Evolutionary conservation across 495 filamentous ascomycete species (phyloP).

Genomic region (Penicilliopsis zonata): DNA sequence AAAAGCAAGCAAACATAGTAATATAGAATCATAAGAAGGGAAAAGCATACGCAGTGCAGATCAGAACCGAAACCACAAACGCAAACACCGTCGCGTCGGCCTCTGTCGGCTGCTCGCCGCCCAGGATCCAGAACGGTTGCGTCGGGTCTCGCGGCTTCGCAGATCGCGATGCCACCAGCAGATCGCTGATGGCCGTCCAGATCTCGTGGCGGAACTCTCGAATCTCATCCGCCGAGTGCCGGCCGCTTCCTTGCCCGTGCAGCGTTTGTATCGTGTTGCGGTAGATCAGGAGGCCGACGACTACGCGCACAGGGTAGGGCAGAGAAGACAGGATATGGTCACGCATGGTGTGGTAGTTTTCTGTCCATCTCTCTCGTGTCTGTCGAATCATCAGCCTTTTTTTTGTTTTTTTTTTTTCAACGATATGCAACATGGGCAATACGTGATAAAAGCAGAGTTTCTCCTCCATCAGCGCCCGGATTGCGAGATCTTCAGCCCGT

Average conservation of each 20-base stretch:
- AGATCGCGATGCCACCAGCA: conserved; percentile 16
- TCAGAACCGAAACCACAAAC: conserved; percentile 36
- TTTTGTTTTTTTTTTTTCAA: not conserved
- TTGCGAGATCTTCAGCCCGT: conserved; percentile 34
- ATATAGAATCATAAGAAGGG: not conserved
- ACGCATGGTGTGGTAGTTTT: conserved; percentile 53
- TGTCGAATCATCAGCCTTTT: not conserved
- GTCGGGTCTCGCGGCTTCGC: conserved; percentile 6
- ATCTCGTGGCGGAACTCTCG: conserved; percentile 29
- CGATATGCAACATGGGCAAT: not conserved
- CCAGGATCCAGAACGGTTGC: conserved; percentile 44
- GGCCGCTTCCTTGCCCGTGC: conserved; percentile 42
- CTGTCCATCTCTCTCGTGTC: conserved; percentile 38
- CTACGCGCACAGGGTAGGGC: conserved; percentile 36
- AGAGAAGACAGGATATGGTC: conserved; percentile 32
- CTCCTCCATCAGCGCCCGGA: conserved; percentile 47
- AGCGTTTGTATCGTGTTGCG: conserved; percentile 27
- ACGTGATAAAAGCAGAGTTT: conserved; percentile 46
- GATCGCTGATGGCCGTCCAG: conserved; percentile 37
- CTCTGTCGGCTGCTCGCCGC: conserved; percentile 41
- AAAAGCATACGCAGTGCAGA: conserved; percentile 41
- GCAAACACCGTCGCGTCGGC: conserved; percentile 45
- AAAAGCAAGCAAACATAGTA: not conserved
- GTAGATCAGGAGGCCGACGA: conserved; percentile 42
- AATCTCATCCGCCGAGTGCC: conserved; percentile 38